Evolutionary conservation across 2,329 filamentous ascomycete genomes (phyloP).

Genomic region (Metarhizium sp.): DNA sequence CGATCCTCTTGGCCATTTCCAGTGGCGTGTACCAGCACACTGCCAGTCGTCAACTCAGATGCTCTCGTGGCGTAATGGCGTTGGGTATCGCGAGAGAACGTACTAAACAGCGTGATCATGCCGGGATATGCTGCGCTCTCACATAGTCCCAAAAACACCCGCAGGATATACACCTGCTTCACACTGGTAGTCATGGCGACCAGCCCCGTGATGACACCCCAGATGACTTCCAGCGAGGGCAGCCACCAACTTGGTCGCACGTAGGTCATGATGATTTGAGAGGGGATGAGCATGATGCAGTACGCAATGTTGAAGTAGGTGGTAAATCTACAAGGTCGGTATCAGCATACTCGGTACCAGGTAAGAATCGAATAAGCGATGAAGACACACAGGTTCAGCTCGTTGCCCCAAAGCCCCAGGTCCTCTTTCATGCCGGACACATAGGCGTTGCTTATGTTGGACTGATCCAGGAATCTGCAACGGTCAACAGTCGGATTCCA

Average conservation of each 20-base stretch:
- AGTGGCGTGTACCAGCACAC: slow-evolving; percentile 30
- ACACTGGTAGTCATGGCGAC: slow-evolving; percentile 25
- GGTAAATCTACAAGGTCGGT: slow-evolving; percentile 13
- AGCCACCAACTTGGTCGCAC: slow-evolving; percentile 29
- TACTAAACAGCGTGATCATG: slow-evolving; percentile 24
- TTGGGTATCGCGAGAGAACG: not conserved
- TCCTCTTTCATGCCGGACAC: slow-evolving; percentile 37
- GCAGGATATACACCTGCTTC: slow-evolving; percentile 24
- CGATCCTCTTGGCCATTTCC: slow-evolving; percentile 30
- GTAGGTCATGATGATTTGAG: slow-evolving; percentile 27
- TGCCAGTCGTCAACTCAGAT: not conserved
- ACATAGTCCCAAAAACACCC: slow-evolving; percentile 30
- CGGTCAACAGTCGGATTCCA: not conserved
- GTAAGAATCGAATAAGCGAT: not conserved
- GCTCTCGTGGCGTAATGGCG: too few relatives aligned
- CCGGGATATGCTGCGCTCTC: slow-evolving; percentile 27
- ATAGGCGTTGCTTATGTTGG: slow-evolving; percentile 23
- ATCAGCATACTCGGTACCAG: not conserved
- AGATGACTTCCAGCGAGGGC: slow-evolving; percentile 23
- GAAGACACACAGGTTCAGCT: slow-evolving; percentile 8
- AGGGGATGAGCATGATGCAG: slow-evolving; percentile 34
- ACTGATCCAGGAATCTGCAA: slow-evolving; percentile 18
- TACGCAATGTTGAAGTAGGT: slow-evolving; percentile 51
- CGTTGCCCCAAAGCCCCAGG: slow-evolving; percentile 30
- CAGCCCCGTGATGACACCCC: slow-evolving; percentile 16